Conservation (phyloP, 768 basidiomycete genomes). For the Leccinellum rugosiceps region DNA sequence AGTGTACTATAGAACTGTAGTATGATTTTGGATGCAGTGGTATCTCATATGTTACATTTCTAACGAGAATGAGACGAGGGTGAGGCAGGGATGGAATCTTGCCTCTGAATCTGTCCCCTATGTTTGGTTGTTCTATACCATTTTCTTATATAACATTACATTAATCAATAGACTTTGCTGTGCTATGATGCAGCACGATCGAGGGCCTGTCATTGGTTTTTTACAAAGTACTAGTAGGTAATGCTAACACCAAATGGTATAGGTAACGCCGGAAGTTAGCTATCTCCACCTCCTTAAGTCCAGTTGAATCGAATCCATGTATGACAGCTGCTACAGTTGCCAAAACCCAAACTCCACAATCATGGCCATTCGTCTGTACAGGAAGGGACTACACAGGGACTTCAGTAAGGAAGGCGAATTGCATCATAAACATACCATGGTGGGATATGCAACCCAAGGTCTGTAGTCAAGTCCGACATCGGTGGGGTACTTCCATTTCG, state of each 20-base stretch:
- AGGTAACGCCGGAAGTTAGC: not conserved
- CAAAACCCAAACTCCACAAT: not conserved
- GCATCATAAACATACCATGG: not conserved
- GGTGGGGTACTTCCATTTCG: not conserved
- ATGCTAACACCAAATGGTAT: not conserved
- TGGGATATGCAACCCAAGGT: not conserved
- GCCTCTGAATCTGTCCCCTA: too few relatives aligned
- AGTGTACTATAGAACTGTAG: too few relatives aligned
- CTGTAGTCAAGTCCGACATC: not conserved
- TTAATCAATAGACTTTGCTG: too few relatives aligned
- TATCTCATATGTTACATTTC: too few relatives aligned
- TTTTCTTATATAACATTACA: too few relatives aligned
- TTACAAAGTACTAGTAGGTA: not conserved
- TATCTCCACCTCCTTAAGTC: not conserved
- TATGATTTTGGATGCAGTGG: too few relatives aligned
- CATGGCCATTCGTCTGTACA: not conserved
- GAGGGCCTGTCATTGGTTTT: too few relatives aligned
- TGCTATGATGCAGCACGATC: too few relatives aligned
- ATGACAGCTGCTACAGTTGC: not conserved
- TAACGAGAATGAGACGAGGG: too few relatives aligned
- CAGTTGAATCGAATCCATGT: not conserved
- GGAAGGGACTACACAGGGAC: not conserved
- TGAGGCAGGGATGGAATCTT: too few relatives aligned
- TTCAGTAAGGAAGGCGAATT: not conserved
- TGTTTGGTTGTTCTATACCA: too few relatives aligned